A percentile compares a stretch with the other conserved stretches of the same genome.
Evolutionary conservation across 2,329 filamentous ascomycete species (phyloP).

Genomic region (Bipolaris bicolor): DNA sequence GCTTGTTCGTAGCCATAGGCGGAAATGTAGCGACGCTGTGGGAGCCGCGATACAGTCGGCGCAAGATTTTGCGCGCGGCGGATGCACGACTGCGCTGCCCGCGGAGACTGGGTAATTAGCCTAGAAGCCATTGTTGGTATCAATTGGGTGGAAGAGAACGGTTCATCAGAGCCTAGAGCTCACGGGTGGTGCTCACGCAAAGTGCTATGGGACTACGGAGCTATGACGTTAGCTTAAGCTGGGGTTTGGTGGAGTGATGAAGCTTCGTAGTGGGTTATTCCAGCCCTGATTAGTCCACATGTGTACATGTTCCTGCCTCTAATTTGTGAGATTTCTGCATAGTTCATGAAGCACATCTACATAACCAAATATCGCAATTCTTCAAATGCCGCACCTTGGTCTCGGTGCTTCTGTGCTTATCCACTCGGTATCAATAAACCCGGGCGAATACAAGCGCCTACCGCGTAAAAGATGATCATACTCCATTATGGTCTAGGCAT

Average conservation of each 20-base stretch:
- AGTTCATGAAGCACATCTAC: not conserved
- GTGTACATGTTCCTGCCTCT: not conserved
- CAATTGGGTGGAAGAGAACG: not conserved
- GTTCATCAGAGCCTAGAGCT: slow-evolving; percentile 12
- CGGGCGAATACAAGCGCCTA: not conserved
- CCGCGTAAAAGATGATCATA: not conserved
- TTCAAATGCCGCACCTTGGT: not conserved
- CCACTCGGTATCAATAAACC: not conserved
- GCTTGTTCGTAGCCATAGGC: slow-evolving; percentile 83
- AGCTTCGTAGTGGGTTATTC: not conserved
- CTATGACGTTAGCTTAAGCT: slow-evolving; percentile 39
- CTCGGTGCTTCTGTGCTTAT: not conserved
- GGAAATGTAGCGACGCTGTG: slow-evolving; percentile 56
- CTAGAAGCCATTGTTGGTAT: slow-evolving; percentile 35
- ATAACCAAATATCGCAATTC: not conserved
- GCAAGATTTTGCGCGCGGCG: slow-evolving; percentile 18
- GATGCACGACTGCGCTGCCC: slow-evolving; percentile 29
- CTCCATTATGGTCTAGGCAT: not conserved
- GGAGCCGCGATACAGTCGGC: slow-evolving; percentile 12
- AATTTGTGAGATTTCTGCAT: not conserved
- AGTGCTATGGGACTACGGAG: slow-evolving; percentile 19
- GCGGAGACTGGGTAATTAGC: slow-evolving; percentile 26
- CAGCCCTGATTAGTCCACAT: not conserved
- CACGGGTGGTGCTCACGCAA: slow-evolving; percentile 11
- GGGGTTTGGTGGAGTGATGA: slow-evolving; percentile 28